A percentile compares a stretch with the other conserved stretches of the same genome.
These are phyloP conservation scores for Monascus purpureus DNA, from an alignment of 495 filamentous ascomycete species.

Conservation along the genomic window DNA sequence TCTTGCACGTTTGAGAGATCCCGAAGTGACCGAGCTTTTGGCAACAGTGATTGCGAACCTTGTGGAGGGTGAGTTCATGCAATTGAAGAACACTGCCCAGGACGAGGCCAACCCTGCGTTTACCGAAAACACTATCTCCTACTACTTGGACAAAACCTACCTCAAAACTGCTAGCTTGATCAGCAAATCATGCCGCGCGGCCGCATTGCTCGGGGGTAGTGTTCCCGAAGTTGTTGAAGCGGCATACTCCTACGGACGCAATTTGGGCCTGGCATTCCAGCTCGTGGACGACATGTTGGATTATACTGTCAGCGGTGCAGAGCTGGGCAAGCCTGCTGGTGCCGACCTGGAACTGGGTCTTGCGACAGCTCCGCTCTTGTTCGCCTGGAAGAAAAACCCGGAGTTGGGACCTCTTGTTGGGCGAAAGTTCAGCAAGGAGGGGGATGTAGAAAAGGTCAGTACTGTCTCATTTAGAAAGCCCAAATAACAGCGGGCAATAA, in stretches of 20 bases:
- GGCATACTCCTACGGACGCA: conserved; percentile 81
- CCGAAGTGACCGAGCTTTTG: conserved; percentile 86
- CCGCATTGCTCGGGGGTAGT: conserved; percentile 70
- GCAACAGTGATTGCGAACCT: conserved; percentile 95
- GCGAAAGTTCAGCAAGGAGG: conserved; percentile 70
- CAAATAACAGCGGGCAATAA: too few relatives aligned
- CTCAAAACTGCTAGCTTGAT: conserved; percentile 92
- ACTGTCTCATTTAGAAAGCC: conserved; percentile 3
- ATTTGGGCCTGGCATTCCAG: conserved; percentile 90
- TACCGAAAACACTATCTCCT: conserved; percentile 74
- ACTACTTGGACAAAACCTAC: conserved; percentile 99
- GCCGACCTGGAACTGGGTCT: conserved; percentile 89
- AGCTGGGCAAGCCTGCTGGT: conserved; percentile 87
- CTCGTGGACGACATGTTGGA: conserved; percentile 98
- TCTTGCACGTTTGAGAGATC: conserved; percentile 74
- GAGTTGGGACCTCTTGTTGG: conserved; percentile 82
- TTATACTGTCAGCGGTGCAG: conserved; percentile 71
- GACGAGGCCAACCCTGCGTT: conserved; percentile 73
- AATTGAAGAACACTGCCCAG: conserved; percentile 85
- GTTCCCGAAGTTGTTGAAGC: conserved; percentile 73
- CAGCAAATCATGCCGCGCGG: conserved; percentile 83
- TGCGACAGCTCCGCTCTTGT: conserved; percentile 88
- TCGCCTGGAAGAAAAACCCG: conserved; percentile 84
- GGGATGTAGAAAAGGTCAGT: conserved; percentile 71
- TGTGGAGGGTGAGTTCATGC: conserved; percentile 98